Conservation (phyloP, 2,329 filamentous ascomycete species). For the Aspergillus hiratsukae region DNA sequence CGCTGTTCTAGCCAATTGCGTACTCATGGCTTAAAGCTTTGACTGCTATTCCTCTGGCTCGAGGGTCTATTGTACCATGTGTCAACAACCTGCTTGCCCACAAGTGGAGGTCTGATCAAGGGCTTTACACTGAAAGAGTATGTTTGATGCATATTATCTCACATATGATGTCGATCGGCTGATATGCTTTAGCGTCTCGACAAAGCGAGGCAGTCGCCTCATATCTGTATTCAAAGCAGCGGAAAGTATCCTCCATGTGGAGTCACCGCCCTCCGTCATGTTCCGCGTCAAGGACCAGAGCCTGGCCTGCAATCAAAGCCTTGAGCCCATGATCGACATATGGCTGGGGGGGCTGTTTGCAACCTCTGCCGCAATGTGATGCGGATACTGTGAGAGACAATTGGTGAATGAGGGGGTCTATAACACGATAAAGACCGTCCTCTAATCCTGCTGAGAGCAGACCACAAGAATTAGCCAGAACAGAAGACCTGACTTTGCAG, state of each 20-base stretch:
- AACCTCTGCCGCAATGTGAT: not conserved
- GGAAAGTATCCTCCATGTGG: not conserved
- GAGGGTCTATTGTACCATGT: too few relatives aligned
- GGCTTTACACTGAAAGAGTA: not conserved
- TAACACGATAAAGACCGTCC: not conserved
- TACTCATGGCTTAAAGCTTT: too few relatives aligned
- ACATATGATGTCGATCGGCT: not conserved
- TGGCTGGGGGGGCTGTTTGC: not conserved
- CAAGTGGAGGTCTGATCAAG: not conserved
- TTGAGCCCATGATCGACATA: not conserved
- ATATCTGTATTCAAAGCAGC: not conserved
- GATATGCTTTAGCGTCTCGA: not conserved
- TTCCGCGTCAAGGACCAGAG: not conserved
- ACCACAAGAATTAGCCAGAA: not conserved
- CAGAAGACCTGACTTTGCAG: constrained; percentile 36
- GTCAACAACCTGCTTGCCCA: too few relatives aligned
- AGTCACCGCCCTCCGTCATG: not conserved
- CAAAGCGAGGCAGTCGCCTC: not conserved
- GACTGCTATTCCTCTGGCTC: too few relatives aligned
- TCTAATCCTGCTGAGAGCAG: not conserved
- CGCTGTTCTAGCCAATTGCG: too few relatives aligned
- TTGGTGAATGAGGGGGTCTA: not conserved
- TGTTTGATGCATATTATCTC: not conserved
- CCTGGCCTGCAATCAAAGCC: not conserved
- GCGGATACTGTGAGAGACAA: not conserved